Base-by-base conservation (phyloP, 768 basidiomycete genomes). In the Glaciozyma martinii region DNA sequence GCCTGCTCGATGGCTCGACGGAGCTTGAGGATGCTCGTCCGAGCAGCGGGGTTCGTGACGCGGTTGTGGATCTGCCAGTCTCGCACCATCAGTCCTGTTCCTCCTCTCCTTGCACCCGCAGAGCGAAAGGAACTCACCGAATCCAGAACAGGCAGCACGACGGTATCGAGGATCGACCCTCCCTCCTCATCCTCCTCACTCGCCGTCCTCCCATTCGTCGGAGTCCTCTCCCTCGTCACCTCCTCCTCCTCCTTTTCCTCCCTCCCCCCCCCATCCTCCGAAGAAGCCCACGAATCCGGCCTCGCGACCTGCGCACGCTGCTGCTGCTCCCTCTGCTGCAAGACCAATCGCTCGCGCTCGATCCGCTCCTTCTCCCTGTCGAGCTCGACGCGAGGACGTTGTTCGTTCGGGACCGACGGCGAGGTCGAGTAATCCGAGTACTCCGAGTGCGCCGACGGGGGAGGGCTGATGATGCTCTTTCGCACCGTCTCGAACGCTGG, bases 1-100 rank as follows among this genome's bases (percentile, higher is more conserved):
- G 93, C 93, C 33, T 95, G 90, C 32, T 89, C 89, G 74, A 97
- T 93, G 4, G 95, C 93, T 37, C 88, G 82, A 71, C 95, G 89
- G 16, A 98, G 80, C 57, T 88, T 82, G 64, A 86, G 87, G 59
- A 99, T 81, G 25, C 89, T 88, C 63, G 89, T 83, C 13, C 91
- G 90, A 76, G 95, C 91, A 71, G 89, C 87, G 3, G 59, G 61
- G n/a, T 90, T 88, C 0, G 89, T 86, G 29, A 98, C 89, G 50
- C 94, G 84, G 65, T 89, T 89, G 76, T 92, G 90, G 40, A 99
- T 80, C 93, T 97, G 71, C 27, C 56, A 3, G 25, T n/a, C 27
- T 27, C 5, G 37, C 37, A 40, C 54, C 21, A 46, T 63, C 37
- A 29, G 21, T 50, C 61, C 60, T n/a, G n/a, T n/a, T n/a, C n/a